Evolutionary conservation across 306 rosid species (phyloP), one percentile per base, ranked within the genome.

Genomic region (Rosa multiflora): DNA sequence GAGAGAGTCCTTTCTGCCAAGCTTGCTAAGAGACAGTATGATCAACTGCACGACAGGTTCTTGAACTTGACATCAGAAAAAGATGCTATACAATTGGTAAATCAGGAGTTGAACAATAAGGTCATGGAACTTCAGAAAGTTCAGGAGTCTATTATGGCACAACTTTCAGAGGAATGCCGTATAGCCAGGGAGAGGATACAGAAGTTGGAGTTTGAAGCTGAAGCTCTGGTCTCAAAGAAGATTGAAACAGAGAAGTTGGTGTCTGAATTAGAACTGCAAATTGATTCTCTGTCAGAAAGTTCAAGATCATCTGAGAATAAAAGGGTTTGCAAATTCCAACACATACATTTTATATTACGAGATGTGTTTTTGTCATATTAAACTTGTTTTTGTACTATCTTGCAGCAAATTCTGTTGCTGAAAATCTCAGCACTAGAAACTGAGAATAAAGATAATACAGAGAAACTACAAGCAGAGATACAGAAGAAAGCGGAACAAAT

Each of bases 361-460:
- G 67, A 55, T 75, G 55, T 56, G 55, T 26, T 76, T 13, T 55
- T 80, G 5, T 55, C 72, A 43, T 76, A 74, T 79, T 90, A 35
- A 87, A 72, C 63, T 76, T 74, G 26, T 66, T 76, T 81, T 63
- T 75, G 58, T 79, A 58, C 75, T 79, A 70, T 77, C 73, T 72
- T 86, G 85, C 93, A 95, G 98, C 85, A 90, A 90, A 90, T 78
- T 82, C 85, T 95, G 64, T 84, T 85, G 85, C 88, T 84, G 78
- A 90, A 90, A 88, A 43, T 95, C 73, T 90, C 93, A 44, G 84
- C 84, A 77, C 58, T 90, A 64, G 97, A 88, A 85, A 84, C 83
- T 75, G 98, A 88, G 87, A 90, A 85, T 78, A 86, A 90, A 77
- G 84, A 83, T 72, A 88, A 76, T 76, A 74, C 67, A 61, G 93